phyloP scores from a whole-genome alignment of 768 basidiomycete genomes.

The Pisolithus orientalis region DNA sequence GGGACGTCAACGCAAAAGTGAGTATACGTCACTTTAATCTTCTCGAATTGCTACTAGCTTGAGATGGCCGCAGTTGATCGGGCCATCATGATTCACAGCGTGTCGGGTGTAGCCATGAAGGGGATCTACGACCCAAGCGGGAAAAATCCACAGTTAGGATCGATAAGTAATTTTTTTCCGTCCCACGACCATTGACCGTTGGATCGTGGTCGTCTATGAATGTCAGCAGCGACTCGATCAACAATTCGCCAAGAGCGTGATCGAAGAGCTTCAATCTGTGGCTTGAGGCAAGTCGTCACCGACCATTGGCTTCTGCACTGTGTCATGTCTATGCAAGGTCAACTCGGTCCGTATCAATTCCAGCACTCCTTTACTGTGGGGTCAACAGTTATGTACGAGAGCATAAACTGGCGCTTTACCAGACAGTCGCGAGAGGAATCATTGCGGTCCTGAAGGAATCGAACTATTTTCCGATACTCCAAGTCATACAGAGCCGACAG shows the following conservation, averaged over 20 bases:
- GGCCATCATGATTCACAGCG: constrained; percentile 37
- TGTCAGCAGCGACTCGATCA: constrained; percentile 50
- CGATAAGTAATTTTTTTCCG: constrained; percentile 59
- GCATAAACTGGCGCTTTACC: too few relatives aligned
- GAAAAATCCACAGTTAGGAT: constrained; percentile 37
- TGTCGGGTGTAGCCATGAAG: constrained; percentile 55
- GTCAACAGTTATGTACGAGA: too few relatives aligned
- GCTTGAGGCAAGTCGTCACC: constrained; percentile 16
- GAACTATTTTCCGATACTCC: too few relatives aligned
- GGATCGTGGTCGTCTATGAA: constrained; percentile 67
- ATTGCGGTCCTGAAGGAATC: too few relatives aligned
- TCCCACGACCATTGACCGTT: constrained; percentile 46
- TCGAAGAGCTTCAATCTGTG: constrained; percentile 34
- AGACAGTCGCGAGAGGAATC: too few relatives aligned
- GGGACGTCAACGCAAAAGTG: constrained; percentile 65
- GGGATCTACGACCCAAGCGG: constrained; percentile 60
- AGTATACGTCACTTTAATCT: constrained; percentile 7
- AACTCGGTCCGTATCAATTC: constrained; percentile 77
- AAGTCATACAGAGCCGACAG: too few relatives aligned
- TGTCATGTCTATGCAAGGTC: constrained; percentile 79
- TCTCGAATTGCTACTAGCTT: not conserved
- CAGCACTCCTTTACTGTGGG: constrained; percentile 77
- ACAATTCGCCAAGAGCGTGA: constrained; percentile 44
- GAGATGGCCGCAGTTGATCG: not conserved
- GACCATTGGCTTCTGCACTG: constrained; percentile 64